Evolutionary conservation across 2,329 filamentous ascomycete species (phyloP), one percentile per base, ranked within the genome.

Genomic region (Zymoseptoria passerinii): DNA sequence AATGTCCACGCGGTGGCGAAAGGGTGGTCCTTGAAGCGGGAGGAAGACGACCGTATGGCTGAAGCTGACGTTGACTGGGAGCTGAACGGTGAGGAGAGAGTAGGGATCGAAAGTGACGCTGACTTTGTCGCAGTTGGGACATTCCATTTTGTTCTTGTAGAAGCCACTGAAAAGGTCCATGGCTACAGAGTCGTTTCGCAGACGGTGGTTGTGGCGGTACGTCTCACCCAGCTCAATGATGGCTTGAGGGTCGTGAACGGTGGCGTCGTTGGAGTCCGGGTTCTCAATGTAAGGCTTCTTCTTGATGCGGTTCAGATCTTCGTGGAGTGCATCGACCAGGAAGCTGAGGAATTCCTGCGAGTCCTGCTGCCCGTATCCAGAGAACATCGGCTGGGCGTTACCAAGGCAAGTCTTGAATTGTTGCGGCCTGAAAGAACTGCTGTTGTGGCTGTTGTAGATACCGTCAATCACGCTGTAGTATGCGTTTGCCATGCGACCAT

Each of bases 21-120:
- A 80, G 0, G 90, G 89, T 1, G 77, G 76, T 56, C 88, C 85
- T 59, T 87, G 84, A 1, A 94, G 76, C 1, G 92, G 91, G 60
- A 89, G 87, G 71, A 88, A 96, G 57, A 83, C 86, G 65, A 97
- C 78, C 1, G 81, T 80, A 63, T 87, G 87, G 59, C 78, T 80
- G 88, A 90, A 96, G 50, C 90, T 81, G 63, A 87, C 91, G 71
- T 94, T 88, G 56, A 96, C 84, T 0, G 94, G 94, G 35, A 99
- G 78, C 58, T 95, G 94, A 23, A 99, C 78, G 0, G 94, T 96
- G 59, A 99, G 77, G 64, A 95, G 94, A 73, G 91, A 96, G 79
- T 95, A 99, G 0, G 94, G 94, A 71, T 99, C 94, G 70, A 99
- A 99, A 0, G 94, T 97, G 67, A 99, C 96, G 81, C 92, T 96